Evolutionary conservation across 495 filamentous ascomycete genomes (phyloP), one percentile per base, ranked within the genome.

Genomic region (Niebla homalea): DNA sequence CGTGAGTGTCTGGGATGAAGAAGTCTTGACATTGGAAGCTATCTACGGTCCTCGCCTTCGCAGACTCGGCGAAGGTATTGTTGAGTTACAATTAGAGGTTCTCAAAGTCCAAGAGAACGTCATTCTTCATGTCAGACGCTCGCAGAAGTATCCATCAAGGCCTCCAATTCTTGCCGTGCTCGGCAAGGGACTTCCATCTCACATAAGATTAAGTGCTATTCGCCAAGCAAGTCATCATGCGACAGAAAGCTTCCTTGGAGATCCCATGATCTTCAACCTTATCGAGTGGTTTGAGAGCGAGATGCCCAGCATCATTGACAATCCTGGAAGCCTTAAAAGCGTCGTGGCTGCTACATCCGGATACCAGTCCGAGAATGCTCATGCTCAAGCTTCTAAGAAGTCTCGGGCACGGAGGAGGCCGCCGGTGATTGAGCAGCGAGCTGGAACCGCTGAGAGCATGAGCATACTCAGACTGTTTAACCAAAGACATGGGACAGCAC

Each of bases 191-290:
- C 71, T 98, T n/a, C 92, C 92, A 5, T 83, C 90, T 7, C 93
- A 97, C 57, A 94, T 97, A 54, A 83, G 87, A 40, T 72, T 98
- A 4, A 94, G 88, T 58, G 80, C 93, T 15, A 84, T 90, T 60
- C 83, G 87, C 53, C 83, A 83, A 64, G 78, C 78, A 2, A 71
- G 94, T 3, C 67, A 75, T 15, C 77, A 85, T 63, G 81, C 89
- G 1, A 64, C 72, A 44, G 71, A 77, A 26, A 76, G 76, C 40
- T 71, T 93, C 37, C 62, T 80, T 15, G 93, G 89, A 22, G 83
- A 89, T 54, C 81, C 84, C 44, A 92, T 93, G 81, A 75, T 94
- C 10, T 98, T 87, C 64, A 84, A 85, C 47, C 73, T 95, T 23
- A 67, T 90, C 15, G 87, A 94, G 64, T 98, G 89, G 88, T 62